Evolutionary conservation across 2,329 filamentous ascomycete genomes (phyloP).

Genomic region (Monilinia fructigena): DNA sequence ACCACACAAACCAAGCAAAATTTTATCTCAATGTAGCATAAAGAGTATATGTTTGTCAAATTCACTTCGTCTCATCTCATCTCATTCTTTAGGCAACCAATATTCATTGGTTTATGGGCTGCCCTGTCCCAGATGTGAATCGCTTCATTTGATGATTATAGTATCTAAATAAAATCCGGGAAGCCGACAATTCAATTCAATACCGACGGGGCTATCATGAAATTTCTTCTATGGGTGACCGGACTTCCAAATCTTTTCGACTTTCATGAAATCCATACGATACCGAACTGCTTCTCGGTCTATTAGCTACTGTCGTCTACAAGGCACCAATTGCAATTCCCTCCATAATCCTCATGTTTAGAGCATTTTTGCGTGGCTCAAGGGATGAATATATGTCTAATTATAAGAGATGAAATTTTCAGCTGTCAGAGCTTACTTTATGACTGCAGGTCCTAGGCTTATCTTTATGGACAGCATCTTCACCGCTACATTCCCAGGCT

Average conservation of each 20-base stretch:
- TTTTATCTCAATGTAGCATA: neutral
- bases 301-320: neutral
- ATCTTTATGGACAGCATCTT: neutral
- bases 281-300: neutral
- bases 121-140: neutral
- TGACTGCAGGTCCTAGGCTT: constrained; percentile 11
- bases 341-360: neutral
- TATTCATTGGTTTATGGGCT: neutral
- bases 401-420: neutral
- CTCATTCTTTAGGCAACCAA: neutral
- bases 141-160: neutral
- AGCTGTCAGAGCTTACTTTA: constrained; percentile 1
- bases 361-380: neutral
- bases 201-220: neutral
- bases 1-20: neutral
- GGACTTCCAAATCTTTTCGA: neutral
- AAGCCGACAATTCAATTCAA: neutral
- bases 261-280: neutral
- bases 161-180: neutral
- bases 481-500: constrained; percentile 4
- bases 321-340: neutral
- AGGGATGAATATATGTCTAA: neutral
- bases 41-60: neutral
- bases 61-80: neutral
- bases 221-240: neutral